These are phyloP conservation scores for Aspergillus sp. DNA, from an alignment of 2,329 filamentous ascomycete genomes.

Conservation along the genomic window DNA sequence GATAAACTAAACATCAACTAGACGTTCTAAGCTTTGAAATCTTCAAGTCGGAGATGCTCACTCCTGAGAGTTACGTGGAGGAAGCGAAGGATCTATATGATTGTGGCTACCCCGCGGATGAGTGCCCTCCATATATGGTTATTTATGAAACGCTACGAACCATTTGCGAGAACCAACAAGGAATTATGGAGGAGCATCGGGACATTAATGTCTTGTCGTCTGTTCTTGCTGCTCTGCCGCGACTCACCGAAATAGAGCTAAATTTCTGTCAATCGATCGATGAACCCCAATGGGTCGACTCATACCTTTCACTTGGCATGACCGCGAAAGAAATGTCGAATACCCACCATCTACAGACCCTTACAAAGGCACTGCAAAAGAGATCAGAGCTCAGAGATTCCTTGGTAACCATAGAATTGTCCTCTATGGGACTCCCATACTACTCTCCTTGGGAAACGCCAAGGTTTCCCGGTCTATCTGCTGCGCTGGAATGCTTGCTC, in stretches of 20 bases:
- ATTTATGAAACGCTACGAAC: constrained; percentile 3
- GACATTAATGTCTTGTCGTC: not conserved
- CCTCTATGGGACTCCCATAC: not conserved
- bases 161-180: constrained; percentile 1
- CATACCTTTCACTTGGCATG: constrained; percentile 1
- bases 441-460: not conserved
- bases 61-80: not conserved
- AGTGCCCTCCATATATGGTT: constrained; percentile 1
- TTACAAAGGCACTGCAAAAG: not conserved
- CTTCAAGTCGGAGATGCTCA: not conserved
- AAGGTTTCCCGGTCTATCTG: not conserved
- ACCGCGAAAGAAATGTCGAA: constrained; percentile 1
- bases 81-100: constrained; percentile 1
- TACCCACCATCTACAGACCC: not conserved
- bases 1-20: not conserved
- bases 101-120: not conserved
- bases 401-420: constrained; percentile 1
- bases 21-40: constrained; percentile 1
- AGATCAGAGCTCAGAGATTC: not conserved
- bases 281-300: not conserved
- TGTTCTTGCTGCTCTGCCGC: not conserved
- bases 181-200: not conserved
- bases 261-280: not conserved
- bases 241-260: not conserved
- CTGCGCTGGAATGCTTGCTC: not conserved